These are phyloP conservation scores for Pholiota microspora DNA, from an alignment of 768 basidiomycete species.

Conservation along the genomic window DNA sequence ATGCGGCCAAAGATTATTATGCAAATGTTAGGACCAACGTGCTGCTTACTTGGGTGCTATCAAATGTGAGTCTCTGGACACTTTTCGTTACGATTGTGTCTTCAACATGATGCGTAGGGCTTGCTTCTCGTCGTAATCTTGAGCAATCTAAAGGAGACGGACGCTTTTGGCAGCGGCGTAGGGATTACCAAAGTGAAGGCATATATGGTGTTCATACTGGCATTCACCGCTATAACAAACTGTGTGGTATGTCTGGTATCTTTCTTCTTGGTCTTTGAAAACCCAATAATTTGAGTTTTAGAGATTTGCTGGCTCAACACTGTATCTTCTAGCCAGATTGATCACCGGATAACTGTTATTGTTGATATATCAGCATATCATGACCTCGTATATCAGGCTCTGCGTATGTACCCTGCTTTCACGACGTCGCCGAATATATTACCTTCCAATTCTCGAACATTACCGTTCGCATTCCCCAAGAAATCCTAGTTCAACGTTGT, in stretches of 20 bases:
- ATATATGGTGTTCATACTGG: conserved; percentile 79
- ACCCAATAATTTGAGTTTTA: conserved; percentile 5
- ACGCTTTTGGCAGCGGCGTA: conserved; percentile 54
- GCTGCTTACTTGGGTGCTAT: conserved; percentile 78
- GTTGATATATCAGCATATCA: not conserved
- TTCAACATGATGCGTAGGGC: conserved; percentile 40
- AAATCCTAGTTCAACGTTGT: too few species aligned
- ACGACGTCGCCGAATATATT: too few species aligned
- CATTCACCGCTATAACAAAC: conserved; percentile 80
- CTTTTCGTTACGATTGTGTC: not conserved
- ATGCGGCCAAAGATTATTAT: conserved; percentile 82
- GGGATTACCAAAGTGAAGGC: conserved; percentile 59
- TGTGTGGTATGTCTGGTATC: conserved; percentile 39
- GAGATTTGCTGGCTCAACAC: conserved; percentile 31
- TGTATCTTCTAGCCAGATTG: conserved; percentile 30
- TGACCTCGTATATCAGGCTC: not conserved
- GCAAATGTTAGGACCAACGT: conserved; percentile 84
- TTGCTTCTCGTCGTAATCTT: conserved; percentile 70
- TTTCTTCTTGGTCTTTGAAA: not conserved
- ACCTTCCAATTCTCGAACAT: too few species aligned
- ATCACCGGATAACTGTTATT: conserved; percentile 26
- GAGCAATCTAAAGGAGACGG: conserved; percentile 50
- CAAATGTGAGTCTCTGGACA: conserved; percentile 54
- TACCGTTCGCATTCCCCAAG: not conserved
- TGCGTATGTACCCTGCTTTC: not conserved